Conservation (phyloP, 208 protist genomes). For the Tritrichomonas musculus region DNA sequence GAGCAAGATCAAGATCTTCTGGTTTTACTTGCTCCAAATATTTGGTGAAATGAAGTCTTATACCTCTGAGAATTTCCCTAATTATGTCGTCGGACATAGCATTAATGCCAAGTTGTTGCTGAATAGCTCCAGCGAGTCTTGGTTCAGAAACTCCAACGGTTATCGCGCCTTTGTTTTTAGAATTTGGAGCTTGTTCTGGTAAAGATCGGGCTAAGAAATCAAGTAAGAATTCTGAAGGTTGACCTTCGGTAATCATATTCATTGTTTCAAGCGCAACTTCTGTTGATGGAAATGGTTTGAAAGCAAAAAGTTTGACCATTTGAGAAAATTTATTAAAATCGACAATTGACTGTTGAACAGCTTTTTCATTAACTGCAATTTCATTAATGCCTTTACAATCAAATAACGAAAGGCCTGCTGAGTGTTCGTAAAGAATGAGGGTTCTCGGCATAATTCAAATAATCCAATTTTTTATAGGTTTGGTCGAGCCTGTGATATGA, state of each 20-base stretch:
- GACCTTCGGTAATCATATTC: slow-evolving; percentile 85
- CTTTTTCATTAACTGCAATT: background rate
- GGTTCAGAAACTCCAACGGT: slow-evolving; percentile 82
- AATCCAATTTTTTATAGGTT: no score
- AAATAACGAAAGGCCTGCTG: slow-evolving; percentile 36
- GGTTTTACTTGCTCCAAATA: slow-evolving; percentile 38
- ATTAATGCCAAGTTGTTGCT: slow-evolving; percentile 65
- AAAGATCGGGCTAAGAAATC: slow-evolving; percentile 85
- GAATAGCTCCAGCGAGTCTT: slow-evolving; percentile 81
- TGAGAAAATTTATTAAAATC: slow-evolving; percentile 80
- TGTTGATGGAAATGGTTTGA: slow-evolving; percentile 84
- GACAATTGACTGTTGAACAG: slow-evolving; percentile 74
- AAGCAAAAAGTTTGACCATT: slow-evolving; percentile 82
- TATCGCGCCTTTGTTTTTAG: slow-evolving; percentile 61
- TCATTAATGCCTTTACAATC: slow-evolving; percentile 24
- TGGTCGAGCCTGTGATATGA: no score
- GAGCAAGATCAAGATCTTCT: slow-evolving; percentile 79
- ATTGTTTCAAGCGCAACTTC: slow-evolving; percentile 94
- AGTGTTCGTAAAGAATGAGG: slow-evolving; percentile 36
- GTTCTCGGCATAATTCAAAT: background rate
- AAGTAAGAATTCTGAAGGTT: slow-evolving; percentile 58
- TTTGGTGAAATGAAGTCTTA: slow-evolving; percentile 83
- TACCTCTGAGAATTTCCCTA: slow-evolving; percentile 76
- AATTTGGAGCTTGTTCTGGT: slow-evolving; percentile 54
- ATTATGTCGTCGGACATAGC: slow-evolving; percentile 69